Base-by-base conservation (phyloP, 2,329 filamentous ascomycete species). In the Verticillium albo-atrum region DNA sequence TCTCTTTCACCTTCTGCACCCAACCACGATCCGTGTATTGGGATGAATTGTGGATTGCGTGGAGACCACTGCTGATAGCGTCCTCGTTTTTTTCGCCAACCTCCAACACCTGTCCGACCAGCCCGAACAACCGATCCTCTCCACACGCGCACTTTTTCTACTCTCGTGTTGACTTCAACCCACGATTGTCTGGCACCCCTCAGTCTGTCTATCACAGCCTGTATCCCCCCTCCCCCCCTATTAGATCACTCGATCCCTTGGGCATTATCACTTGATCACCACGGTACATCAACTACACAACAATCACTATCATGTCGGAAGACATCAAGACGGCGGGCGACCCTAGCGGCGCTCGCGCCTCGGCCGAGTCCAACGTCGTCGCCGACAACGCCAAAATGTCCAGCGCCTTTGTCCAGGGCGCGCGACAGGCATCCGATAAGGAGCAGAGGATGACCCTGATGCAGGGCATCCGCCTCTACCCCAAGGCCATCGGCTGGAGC, bases 401-500 rank as follows among this genome's bases (percentile, higher is more conserved):
- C 63, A 67, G 68, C 64, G 70, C 70, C 32, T 67, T 80, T 37
- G 74, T 81, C 61, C 72, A 78, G 68, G 73, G 75, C 64, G 81
- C 81, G 57, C 78, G 73, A 64, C 67, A 70, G 30, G 85, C 85
- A 17, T 79, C 83, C 28, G 79, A 85, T 61, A 86, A 85, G 72
- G 85, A 88, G 73, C 87, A 86, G 66, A 81, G 77, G 15, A 91
- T 92, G 89, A 89, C 82, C 54, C 77, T 96, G 60, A 70, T 83
- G 71, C 86, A 96, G 77, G 92, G 91, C 63, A 81, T 96, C 72
- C 86, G 81, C 69, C 81, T 95, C 27, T 97, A 97, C 70, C 92
- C 91, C 60, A 94, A 96, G 77, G 92, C 92, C 25, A 88, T 96
- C 59, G 82, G 78, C 25, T 97, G 91, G 91, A 91, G 88, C 67